Evolutionary conservation across 2,329 filamentous ascomycete genomes (phyloP).

Genomic region (Elsinoe arachidis): DNA sequence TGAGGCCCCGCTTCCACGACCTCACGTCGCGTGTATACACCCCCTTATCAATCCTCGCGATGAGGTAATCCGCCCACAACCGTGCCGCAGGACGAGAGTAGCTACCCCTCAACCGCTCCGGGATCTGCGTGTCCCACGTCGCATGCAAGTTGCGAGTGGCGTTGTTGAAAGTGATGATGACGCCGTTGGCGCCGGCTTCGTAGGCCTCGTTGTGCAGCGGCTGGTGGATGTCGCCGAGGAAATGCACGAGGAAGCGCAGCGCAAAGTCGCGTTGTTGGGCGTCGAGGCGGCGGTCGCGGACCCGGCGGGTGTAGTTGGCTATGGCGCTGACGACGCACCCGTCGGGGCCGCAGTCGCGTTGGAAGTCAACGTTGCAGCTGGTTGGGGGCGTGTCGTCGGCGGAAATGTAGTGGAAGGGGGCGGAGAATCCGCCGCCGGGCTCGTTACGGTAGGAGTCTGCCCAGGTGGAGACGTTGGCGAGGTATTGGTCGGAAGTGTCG

Average conservation of each 20-base stretch:
- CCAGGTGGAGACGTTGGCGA: slow-evolving; percentile 46
- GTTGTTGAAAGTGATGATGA: slow-evolving; percentile 37
- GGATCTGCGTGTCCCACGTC: slow-evolving; percentile 38
- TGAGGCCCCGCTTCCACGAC: slow-evolving; percentile 31
- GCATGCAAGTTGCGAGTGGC: slow-evolving; percentile 35
- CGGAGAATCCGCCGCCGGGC: slow-evolving; percentile 39
- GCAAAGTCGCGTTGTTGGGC: slow-evolving; percentile 34
- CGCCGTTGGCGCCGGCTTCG: slow-evolving; percentile 36
- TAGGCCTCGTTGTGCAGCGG: slow-evolving; percentile 52
- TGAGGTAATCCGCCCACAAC: slow-evolving; percentile 32
- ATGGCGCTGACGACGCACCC: slow-evolving; percentile 48
- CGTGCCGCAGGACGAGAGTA: slow-evolving; percentile 31
- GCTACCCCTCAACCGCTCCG: slow-evolving; percentile 34
- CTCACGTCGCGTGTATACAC: slow-evolving; percentile 26
- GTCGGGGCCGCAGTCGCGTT: slow-evolving; percentile 42
- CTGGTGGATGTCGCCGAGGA: slow-evolving; percentile 66
- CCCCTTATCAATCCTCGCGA: slow-evolving; percentile 31
- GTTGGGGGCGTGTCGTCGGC: slow-evolving; percentile 39
- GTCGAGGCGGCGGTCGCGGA: slow-evolving; percentile 25
- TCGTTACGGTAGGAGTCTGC: slow-evolving; percentile 45
- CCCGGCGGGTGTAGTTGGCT: slow-evolving; percentile 42
- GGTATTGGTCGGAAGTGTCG: slow-evolving; percentile 38
- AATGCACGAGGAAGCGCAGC: slow-evolving; percentile 43
- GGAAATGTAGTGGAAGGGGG: slow-evolving; percentile 45
- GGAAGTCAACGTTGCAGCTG: slow-evolving; percentile 41